These are phyloP conservation scores for Talaromyces adpressus DNA, from an alignment of 495 filamentous ascomycete species.

Conservation along the genomic window DNA sequence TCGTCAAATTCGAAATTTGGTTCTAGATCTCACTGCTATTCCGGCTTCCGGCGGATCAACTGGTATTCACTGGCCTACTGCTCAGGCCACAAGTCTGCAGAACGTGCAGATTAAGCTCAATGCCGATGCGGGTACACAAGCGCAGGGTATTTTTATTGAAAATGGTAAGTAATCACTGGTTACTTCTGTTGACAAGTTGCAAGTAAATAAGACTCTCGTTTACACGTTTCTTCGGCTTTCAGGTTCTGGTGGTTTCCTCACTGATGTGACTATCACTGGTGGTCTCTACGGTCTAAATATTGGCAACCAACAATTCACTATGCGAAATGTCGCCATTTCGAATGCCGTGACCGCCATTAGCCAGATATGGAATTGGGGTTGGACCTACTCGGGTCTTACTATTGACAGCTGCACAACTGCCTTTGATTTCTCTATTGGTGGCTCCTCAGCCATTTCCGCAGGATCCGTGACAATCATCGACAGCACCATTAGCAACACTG, in stretches of 20 bases:
- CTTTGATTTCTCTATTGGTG: constrained; percentile 36
- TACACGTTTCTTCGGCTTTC: neutral
- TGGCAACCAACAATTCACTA: constrained; percentile 79
- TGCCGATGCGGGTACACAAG: constrained; percentile 46
- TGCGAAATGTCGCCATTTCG: constrained; percentile 64
- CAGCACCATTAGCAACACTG: constrained; percentile 56
- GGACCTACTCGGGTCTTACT: constrained; percentile 44
- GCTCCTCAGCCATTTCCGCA: constrained; percentile 25
- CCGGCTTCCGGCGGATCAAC: constrained; percentile 42
- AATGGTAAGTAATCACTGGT: constrained; percentile 41
- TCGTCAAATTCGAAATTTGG: constrained; percentile 69
- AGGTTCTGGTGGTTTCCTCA: constrained; percentile 67
- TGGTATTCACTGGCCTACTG: constrained; percentile 74
- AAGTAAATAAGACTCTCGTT: neutral
- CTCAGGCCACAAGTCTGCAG: constrained; percentile 66
- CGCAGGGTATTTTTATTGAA: constrained; percentile 71
- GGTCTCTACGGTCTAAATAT: constrained; percentile 57
- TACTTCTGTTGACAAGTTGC: constrained; percentile 14
- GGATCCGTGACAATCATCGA: constrained; percentile 47
- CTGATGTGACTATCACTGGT: constrained; percentile 59
- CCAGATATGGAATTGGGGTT: constrained; percentile 54
- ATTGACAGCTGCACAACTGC: constrained; percentile 46
- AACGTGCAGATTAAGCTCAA: constrained; percentile 73
- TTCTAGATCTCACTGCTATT: constrained; percentile 64
- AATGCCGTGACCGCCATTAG: constrained; percentile 54